Evolutionary conservation across 2,329 filamentous ascomycete genomes (phyloP), one percentile per base, ranked within the genome.

Genomic region (Penicillium polonicum): DNA sequence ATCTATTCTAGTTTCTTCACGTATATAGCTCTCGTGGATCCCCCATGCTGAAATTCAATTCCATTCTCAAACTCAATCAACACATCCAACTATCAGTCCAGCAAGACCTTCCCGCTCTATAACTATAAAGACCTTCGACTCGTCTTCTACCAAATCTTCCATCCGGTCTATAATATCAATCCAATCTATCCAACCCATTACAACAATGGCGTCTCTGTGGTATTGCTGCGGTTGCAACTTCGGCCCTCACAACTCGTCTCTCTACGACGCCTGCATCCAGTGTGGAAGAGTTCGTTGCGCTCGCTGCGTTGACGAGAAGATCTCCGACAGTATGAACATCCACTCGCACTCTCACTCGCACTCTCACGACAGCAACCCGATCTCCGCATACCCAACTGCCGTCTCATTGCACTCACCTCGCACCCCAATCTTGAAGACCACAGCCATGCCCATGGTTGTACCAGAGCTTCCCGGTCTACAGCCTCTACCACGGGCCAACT

Each of bases 151-250:
- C 13, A 21, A 36, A 27, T 8, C 17, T n/a, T 45, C 17, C 43
- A 55, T 13, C 8, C 42, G 53, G 8, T 21, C 49, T 53, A 5
- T 13, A 10, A 48, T 53, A 36, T 41, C 55, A 54, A 50, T 41
- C 35, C 51, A 57, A 48, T 33, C 15, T 10, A 59, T 54, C 52
- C 55, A 53, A 35, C 17, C 29, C 36, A 46, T 29, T 3, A 41
- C 23, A 39, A 57, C 13, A 15, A 68, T 66, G 64, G 48, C 65
- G 33, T 60, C 59, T 13, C 50, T 69, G 25, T 76, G 73, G 73
- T 70, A 69, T 56, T 76, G 73, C 60, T 74, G 72, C 48, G 43
- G 59, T 5, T 76, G 73, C 62, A 52, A 56, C 33, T 69, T 68
- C 48, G 73, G 73, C 27, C 73, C 73, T 55, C 68, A 70, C 65